Percentiles rank a stretch among this genome's conserved stretches.
Conservation (phyloP, 768 basidiomycete genomes). For the Lactarius deliciosus region DNA sequence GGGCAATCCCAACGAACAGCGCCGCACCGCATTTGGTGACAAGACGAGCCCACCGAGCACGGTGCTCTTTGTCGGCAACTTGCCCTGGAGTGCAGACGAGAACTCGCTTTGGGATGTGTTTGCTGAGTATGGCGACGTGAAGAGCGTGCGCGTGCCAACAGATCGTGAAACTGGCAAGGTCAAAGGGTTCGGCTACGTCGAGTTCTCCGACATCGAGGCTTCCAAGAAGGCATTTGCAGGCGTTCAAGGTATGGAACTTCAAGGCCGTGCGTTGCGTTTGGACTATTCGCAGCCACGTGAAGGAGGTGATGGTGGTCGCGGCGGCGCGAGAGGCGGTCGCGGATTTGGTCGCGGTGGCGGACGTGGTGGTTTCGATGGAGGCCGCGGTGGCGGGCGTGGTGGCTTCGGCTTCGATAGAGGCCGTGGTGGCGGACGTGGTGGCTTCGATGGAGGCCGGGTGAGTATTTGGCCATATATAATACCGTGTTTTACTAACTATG, state of each 20-base stretch:
- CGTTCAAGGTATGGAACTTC: conserved; percentile 69
- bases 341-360: conserved; percentile 41
- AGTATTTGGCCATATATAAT: conserved; percentile 28
- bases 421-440: conserved; percentile 40
- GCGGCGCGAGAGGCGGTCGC: conserved; percentile 44
- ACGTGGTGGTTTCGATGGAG: conserved; percentile 41
- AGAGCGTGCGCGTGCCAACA: conserved; percentile 86
- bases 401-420: background rate
- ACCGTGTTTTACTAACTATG: conserved; percentile 5
- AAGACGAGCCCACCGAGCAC: conserved; percentile 59
- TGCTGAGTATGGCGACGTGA: conserved; percentile 80
- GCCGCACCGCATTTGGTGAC: conserved; percentile 79
- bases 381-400: background rate
- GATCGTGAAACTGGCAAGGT: conserved; percentile 87
- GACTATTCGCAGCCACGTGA: conserved; percentile 78
- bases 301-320: conserved; percentile 49
- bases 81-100: conserved; percentile 77
- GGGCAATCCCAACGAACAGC: conserved; percentile 52
- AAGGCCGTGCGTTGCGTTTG: conserved; percentile 76
- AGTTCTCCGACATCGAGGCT: conserved; percentile 77
- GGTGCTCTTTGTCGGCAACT: conserved; percentile 88
- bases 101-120: conserved; percentile 90
- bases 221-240: conserved; percentile 80
- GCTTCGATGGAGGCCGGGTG: conserved; percentile 40
- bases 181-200: conserved; percentile 97